phyloP scores from a whole-genome alignment of 2,329 filamentous ascomycete genomes.

The Cercospora berteroae region DNA sequence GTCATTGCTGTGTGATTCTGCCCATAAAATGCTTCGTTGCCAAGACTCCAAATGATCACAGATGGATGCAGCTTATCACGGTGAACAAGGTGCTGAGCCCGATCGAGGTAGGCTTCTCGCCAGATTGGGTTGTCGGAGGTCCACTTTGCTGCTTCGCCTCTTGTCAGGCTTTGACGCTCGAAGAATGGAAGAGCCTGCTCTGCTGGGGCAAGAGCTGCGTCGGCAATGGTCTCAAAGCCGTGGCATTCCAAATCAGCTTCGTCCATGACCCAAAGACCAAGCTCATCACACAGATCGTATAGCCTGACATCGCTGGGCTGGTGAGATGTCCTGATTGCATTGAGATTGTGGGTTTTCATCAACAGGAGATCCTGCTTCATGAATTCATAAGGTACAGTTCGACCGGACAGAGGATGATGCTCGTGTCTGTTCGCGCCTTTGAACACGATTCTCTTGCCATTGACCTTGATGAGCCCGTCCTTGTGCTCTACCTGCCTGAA shows the following conservation, averaged over 20 bases:
- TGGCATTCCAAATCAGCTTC: conserved; percentile 53
- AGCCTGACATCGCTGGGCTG: conserved; percentile 63
- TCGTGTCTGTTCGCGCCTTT: conserved; percentile 69
- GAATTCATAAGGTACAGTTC: conserved; percentile 62
- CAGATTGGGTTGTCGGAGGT: conserved; percentile 62
- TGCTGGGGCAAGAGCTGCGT: conserved; percentile 39
- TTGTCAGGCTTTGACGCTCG: conserved; percentile 50
- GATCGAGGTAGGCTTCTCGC: conserved; percentile 65
- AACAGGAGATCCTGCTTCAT: conserved; percentile 61
- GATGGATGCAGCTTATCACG: conserved; percentile 69
- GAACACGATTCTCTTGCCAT: conserved; percentile 60
- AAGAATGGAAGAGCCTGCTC: conserved; percentile 57
- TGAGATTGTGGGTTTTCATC: conserved; percentile 71
- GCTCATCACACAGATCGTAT: conserved; percentile 61
- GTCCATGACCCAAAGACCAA: conserved; percentile 66
- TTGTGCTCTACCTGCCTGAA: conserved; percentile 65
- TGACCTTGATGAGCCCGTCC: conserved; percentile 60
- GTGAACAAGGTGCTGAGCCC: conserved; percentile 62
- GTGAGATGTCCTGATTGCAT: conserved; percentile 67
- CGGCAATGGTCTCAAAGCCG: conserved; percentile 43
- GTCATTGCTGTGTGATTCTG: conserved; percentile 68
- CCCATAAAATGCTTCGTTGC: conserved; percentile 72
- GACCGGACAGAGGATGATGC: conserved; percentile 63
- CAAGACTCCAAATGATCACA: conserved; percentile 71
- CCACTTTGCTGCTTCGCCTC: conserved; percentile 55